These are phyloP conservation scores for Phaeolepiota aurea DNA, from an alignment of 768 basidiomycete species.

Conservation along the genomic window DNA sequence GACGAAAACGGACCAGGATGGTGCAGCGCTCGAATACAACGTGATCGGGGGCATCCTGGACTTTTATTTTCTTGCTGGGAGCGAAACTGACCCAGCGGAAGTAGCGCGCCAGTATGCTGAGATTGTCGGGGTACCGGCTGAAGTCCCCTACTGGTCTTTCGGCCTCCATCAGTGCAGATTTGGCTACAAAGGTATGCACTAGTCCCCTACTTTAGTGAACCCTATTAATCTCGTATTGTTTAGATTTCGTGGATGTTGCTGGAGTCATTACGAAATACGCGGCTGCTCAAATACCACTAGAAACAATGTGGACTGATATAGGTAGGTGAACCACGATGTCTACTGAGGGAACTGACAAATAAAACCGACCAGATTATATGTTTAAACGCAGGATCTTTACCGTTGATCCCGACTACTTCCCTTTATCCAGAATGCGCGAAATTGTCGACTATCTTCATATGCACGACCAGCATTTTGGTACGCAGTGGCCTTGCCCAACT, in stretches of 20 bases:
- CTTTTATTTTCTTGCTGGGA: slow-evolving; percentile 73
- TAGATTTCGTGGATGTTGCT: slow-evolving; percentile 57
- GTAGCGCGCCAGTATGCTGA: slow-evolving; percentile 65
- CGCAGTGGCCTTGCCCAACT: slow-evolving; percentile 9
- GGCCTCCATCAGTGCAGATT: slow-evolving; percentile 70
- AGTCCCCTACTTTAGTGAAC: slow-evolving; percentile 1
- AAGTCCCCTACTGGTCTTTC: slow-evolving; percentile 70
- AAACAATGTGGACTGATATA: slow-evolving; percentile 79
- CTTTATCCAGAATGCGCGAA: slow-evolving; percentile 51
- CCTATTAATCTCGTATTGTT: not conserved
- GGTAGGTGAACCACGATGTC: slow-evolving; percentile 22
- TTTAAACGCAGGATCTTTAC: slow-evolving; percentile 60
- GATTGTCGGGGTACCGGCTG: slow-evolving; percentile 56
- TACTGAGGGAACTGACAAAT: not conserved
- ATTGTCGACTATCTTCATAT: slow-evolving; percentile 54
- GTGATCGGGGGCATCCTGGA: slow-evolving; percentile 72
- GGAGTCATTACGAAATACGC: slow-evolving; percentile 56
- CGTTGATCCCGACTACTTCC: slow-evolving; percentile 61
- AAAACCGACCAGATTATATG: slow-evolving; percentile 52
- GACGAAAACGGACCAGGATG: slow-evolving; percentile 25
- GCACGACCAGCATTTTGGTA: slow-evolving; percentile 52
- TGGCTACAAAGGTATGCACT: slow-evolving; percentile 44
- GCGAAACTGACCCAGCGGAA: slow-evolving; percentile 44
- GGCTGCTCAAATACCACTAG: slow-evolving; percentile 53
- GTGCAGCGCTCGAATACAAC: slow-evolving; percentile 58